Evolutionary conservation across 768 basidiomycete genomes (phyloP), one percentile per base, ranked within the genome.

Genomic region (Gymnopilus junonius): DNA sequence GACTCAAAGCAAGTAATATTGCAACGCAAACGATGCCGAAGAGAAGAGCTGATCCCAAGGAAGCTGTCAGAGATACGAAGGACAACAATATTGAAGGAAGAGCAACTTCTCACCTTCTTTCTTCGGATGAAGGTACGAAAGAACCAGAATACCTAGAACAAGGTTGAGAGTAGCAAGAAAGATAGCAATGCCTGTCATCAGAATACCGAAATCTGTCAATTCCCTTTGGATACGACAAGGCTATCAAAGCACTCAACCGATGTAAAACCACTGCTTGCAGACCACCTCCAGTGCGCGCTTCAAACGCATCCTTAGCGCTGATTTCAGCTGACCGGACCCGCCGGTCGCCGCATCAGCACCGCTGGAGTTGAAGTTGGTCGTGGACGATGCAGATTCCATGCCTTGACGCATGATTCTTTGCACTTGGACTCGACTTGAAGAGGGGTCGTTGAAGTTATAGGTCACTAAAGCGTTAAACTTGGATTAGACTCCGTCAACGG

Each of bases 81-180:
- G 21, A 7, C 23, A 10, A 21, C 4, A 7, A 10, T 43, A 27
- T 14, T 14, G 20, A 14, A 35, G 58, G 6, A 11, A 20, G 29
- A 2, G 23, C 12, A 39, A 17, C 1, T 3, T 35, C 66, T 35
- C 42, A 71, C 74, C 70, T 61, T 73, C 73, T 68, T 72, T 67
- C 67, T 73, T 75, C 21, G 73, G 71, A 35, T 70, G 67, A n/a
- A 75, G 57, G 59, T 71, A 74, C 8, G 74, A 74, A 4, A 75
- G 65, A 5, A 66, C 62, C n/a, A 74, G 58, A 20, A 75, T 70
- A 21, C 73, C 73, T 21, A 74, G 55, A 25, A 75, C 48, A 31
- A 75, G 69, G 35, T 71, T 74, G 6, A 73, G 60, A 27, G 69
- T 70, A 6, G 71, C 67, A 43, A 74, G 63, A 54, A 74, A 69